Conservation (phyloP, 2,329 filamentous ascomycete species). For the Diaporthe sp. region DNA sequence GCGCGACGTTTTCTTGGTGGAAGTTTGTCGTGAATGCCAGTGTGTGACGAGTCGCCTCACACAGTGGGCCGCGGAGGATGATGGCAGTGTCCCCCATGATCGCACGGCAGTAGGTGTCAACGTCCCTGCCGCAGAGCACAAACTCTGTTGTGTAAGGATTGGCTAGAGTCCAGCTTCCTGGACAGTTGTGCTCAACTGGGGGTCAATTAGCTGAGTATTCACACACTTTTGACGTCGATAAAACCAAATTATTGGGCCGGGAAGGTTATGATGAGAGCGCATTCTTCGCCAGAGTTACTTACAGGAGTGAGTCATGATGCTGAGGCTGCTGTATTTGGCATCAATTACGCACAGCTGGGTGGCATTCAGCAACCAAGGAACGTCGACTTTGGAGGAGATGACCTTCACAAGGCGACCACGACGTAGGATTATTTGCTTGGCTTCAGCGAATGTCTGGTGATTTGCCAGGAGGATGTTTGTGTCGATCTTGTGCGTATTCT, state of each 20-base stretch:
- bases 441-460: background rate
- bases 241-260: too few relatives aligned
- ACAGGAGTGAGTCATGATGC: background rate
- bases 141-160: background rate
- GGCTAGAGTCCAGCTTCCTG: rapidly evolving
- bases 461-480: slow-evolving; percentile 5
- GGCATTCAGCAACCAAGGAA: background rate
- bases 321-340: background rate
- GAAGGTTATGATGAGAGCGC: too few relatives aligned
- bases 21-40: background rate
- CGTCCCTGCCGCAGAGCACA: background rate
- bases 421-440: background rate
- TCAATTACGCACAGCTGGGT: background rate
- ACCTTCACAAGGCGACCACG: background rate
- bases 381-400: too few relatives aligned
- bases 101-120: background rate
- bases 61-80: background rate
- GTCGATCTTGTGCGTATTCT: background rate
- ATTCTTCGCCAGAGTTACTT: background rate
- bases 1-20: background rate
- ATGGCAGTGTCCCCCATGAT: slow-evolving; percentile 4
- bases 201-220: background rate
- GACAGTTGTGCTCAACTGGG: background rate
- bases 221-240: too few relatives aligned
- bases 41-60: background rate